A percentile compares a stretch with the other conserved stretches of the same genome.
These are phyloP conservation scores for Verticillium dahliae DNA, from an alignment of 2,329 filamentous ascomycete species.

Conservation along the genomic window DNA sequence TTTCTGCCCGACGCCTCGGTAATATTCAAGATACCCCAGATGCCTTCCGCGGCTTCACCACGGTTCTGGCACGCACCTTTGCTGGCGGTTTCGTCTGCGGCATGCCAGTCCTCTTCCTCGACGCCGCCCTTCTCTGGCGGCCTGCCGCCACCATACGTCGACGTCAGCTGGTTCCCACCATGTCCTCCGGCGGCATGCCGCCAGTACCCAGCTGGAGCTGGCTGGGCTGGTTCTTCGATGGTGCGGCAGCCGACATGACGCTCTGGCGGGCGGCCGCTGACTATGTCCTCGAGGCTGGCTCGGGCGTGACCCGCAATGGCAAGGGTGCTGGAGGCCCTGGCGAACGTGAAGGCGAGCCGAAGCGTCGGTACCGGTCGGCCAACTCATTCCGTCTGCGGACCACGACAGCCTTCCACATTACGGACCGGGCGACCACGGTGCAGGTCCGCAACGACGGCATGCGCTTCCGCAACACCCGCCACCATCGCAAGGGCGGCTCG, in stretches of 20 bases:
- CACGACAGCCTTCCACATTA: constrained; percentile 31
- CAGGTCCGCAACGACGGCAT: constrained; percentile 30
- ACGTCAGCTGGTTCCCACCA: constrained; percentile 25
- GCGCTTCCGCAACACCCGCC: constrained; percentile 29
- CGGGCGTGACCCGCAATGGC: neutral
- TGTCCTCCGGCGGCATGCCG: constrained; percentile 8
- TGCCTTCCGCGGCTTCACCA: constrained; percentile 36
- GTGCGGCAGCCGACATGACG: constrained; percentile 31
- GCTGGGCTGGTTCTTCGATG: constrained; percentile 42
- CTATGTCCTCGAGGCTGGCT: constrained; percentile 22
- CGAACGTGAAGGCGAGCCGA: constrained; percentile 14
- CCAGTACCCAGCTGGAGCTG: constrained; percentile 37
- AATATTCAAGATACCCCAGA: constrained; percentile 32
- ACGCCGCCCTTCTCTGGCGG: constrained; percentile 36
- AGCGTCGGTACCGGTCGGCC: constrained; percentile 27
- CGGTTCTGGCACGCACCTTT: constrained; percentile 32
- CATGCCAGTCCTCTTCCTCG: constrained; percentile 39
- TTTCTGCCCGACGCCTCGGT: constrained; percentile 30
- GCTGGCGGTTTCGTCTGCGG: constrained; percentile 36
- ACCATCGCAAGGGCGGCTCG: constrained; percentile 19
- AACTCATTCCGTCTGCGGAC: constrained; percentile 30
- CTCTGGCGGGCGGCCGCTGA: constrained; percentile 36
- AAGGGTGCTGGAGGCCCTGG: neutral
- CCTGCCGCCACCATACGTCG: constrained; percentile 35
- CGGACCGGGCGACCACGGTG: constrained; percentile 26